These are phyloP conservation scores for Monosporozyma servazzii DNA, from an alignment of 805 yeast species.

Conservation along the genomic window DNA sequence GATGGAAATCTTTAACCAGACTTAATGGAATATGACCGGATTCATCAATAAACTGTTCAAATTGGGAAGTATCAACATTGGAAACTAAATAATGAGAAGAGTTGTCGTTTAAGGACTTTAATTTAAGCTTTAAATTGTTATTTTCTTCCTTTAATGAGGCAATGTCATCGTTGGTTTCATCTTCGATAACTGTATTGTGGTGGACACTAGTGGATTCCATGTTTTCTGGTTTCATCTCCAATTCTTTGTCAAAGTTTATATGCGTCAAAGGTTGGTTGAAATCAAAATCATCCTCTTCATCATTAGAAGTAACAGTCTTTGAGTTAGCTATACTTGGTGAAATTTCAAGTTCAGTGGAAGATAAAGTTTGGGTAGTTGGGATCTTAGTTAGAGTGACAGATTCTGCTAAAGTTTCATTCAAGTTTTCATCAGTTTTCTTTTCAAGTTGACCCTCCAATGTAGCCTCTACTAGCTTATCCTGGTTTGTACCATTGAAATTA, in stretches of 20 bases:
- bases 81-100: too few species aligned
- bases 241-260: neutral
- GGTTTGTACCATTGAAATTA: neutral
- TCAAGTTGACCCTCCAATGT: neutral
- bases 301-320: neutral
- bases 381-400: neutral
- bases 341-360: neutral
- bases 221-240: neutral
- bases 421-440: neutral
- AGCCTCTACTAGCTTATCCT: neutral
- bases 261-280: neutral
- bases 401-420: neutral
- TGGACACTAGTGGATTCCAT: neutral
- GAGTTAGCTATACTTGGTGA: neutral
- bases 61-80: neutral
- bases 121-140: conserved; percentile 15
- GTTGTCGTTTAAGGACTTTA: conserved; percentile 34
- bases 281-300: neutral
- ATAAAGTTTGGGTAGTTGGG: neutral
- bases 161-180: neutral
- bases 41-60: conserved; percentile 6
- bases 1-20: conserved; percentile 8
- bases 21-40: conserved; percentile 15
- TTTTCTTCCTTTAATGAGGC: conserved; percentile 5
- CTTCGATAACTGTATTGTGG: neutral